Percentiles rank a stretch among this genome's conserved stretches.
Conservation (phyloP, 805 yeast genomes). For the Sugiyamaella smithiae region DNA sequence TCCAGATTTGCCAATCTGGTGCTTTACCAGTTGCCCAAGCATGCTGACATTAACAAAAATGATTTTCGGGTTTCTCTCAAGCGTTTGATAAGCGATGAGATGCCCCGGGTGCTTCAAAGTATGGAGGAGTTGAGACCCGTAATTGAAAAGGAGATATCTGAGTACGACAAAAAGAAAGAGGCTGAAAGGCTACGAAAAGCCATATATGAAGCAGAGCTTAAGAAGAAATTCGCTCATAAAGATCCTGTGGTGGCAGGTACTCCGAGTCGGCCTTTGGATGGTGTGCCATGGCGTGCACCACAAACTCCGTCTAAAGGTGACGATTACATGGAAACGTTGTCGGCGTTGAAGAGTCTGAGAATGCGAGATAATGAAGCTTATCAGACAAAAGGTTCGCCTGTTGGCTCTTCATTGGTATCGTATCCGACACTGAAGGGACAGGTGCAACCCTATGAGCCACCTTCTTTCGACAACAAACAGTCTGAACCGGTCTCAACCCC, state of each 20-base stretch:
- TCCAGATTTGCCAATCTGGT: constrained; percentile 58
- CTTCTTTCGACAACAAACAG: background rate
- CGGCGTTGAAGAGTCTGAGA: constrained; percentile 14
- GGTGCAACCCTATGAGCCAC: constrained; percentile 1
- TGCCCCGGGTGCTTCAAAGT: constrained; percentile 27
- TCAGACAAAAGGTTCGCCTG: background rate
- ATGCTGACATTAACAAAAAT: constrained; percentile 42
- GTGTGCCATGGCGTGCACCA: background rate
- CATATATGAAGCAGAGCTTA: constrained; percentile 8
- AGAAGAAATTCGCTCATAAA: background rate
- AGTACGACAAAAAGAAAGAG: constrained; percentile 5
- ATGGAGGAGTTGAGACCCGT: constrained; percentile 28
- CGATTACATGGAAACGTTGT: constrained; percentile 15
- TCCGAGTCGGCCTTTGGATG: background rate
- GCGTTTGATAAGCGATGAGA: constrained; percentile 23
- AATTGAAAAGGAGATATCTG: constrained; percentile 22
- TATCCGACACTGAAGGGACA: constrained; percentile 1
- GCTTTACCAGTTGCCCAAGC: constrained; percentile 45
- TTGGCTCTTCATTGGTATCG: background rate
- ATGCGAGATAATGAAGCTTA: background rate
- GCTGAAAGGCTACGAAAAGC: background rate
- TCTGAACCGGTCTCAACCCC: constrained; percentile 5
- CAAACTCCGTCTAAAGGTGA: background rate
- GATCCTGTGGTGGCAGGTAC: background rate
- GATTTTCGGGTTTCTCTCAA: constrained; percentile 21